Conservation (phyloP, 2,329 filamentous ascomycete species). For the Thelonectria olida region DNA sequence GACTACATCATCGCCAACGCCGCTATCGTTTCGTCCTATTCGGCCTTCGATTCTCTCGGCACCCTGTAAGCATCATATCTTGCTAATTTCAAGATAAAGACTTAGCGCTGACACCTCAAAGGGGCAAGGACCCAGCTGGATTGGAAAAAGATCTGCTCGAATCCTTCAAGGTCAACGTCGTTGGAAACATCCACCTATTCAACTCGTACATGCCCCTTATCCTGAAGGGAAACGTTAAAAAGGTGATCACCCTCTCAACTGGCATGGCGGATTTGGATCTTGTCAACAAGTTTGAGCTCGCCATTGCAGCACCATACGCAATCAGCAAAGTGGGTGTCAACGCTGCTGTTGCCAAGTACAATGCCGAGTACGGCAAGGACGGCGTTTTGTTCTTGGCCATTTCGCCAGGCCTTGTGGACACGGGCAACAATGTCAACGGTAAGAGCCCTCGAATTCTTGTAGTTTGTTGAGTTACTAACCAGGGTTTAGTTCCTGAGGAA, state of each 20-base stretch:
- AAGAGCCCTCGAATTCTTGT: slow-evolving; percentile 5
- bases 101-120: not conserved
- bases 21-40: slow-evolving; percentile 44
- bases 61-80: slow-evolving; percentile 23
- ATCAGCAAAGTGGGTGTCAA: slow-evolving; percentile 64
- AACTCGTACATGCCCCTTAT: slow-evolving; percentile 64
- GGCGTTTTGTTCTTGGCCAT: slow-evolving; percentile 63
- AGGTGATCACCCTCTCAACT: slow-evolving; percentile 60
- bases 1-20: slow-evolving; percentile 65
- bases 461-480: not conserved
- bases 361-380: slow-evolving; percentile 56
- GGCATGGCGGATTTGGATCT: slow-evolving; percentile 59
- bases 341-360: slow-evolving; percentile 61
- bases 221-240: slow-evolving; percentile 59
- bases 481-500: slow-evolving; percentile 33
- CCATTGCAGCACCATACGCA: slow-evolving; percentile 51
- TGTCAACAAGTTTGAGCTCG: slow-evolving; percentile 48
- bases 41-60: slow-evolving; percentile 29
- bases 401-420: slow-evolving; percentile 61
- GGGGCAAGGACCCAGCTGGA: slow-evolving; percentile 21
- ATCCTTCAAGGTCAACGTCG: slow-evolving; percentile 57
- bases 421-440: slow-evolving; percentile 44
- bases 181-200: slow-evolving; percentile 62
- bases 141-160: slow-evolving; percentile 28
- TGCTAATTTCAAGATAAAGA: too few species aligned